A percentile compares a stretch with the other conserved stretches of the same genome.
Evolutionary conservation across 1,284 basidiomycete species (phyloP).

Genomic region (Agaricales sp.): DNA sequence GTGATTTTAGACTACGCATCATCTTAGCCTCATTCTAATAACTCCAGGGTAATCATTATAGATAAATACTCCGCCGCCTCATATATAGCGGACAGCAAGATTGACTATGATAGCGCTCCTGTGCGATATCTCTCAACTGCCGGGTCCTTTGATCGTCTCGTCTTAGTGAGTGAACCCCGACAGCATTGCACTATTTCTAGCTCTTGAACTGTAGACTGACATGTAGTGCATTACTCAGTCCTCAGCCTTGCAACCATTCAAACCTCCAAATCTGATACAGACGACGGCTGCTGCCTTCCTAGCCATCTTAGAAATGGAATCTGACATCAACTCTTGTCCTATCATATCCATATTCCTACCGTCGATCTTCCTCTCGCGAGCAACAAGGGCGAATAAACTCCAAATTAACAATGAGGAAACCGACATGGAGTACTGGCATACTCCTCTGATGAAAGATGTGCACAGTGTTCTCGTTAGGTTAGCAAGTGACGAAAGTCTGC

Average conservation of each 20-base stretch:
- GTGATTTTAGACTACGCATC: too few relatives aligned
- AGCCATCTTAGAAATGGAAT: constrained; percentile 18
- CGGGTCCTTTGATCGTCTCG: neutral
- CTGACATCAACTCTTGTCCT: constrained; percentile 15
- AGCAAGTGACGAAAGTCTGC: too few relatives aligned
- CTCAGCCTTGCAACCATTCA: constrained; percentile 25
- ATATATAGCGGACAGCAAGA: constrained; percentile 33
- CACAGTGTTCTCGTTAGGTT: neutral
- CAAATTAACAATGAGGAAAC: neutral
- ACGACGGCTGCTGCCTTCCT: constrained; percentile 47
- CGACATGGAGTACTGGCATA: neutral
- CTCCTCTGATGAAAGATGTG: neutral
- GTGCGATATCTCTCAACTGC: constrained; percentile 42
- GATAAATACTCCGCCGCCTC: constrained; percentile 42
- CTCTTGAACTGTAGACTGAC: too few relatives aligned
- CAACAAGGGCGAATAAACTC: neutral
- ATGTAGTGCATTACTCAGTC: too few relatives aligned
- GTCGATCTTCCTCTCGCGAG: constrained; percentile 29
- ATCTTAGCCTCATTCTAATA: too few relatives aligned
- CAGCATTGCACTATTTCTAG: too few relatives aligned
- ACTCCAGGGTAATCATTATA: constrained; percentile 34
- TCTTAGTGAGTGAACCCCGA: too few relatives aligned
- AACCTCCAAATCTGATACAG: constrained; percentile 50
- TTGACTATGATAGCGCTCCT: constrained; percentile 32
- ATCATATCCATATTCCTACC: constrained; percentile 44